These are phyloP conservation scores for Candida sojae DNA, from an alignment of 1,139 yeast genomes.

Conservation along the genomic window DNA sequence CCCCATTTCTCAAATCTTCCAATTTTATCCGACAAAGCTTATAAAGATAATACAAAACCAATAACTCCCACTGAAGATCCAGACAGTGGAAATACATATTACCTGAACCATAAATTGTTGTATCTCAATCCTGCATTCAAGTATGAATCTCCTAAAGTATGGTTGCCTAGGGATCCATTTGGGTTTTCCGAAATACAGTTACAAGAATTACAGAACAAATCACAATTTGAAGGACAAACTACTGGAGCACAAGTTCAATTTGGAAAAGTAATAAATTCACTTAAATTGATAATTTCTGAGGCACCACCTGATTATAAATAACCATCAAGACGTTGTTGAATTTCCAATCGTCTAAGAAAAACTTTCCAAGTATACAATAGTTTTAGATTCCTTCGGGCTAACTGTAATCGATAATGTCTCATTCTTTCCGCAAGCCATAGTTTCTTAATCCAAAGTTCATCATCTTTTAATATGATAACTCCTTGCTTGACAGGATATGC, in stretches of 20 bases:
- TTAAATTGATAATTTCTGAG: slow-evolving; percentile 24
- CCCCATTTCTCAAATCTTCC: slow-evolving; percentile 33
- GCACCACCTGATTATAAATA: slow-evolving; percentile 43
- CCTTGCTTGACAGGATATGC: slow-evolving; percentile 36
- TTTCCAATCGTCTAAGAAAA: slow-evolving; percentile 22
- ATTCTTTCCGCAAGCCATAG: slow-evolving; percentile 31
- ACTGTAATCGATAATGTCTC: slow-evolving; percentile 7
- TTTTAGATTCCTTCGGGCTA: neutral
- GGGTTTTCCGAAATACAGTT: slow-evolving; percentile 19
- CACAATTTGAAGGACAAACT: slow-evolving; percentile 24
- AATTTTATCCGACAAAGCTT: slow-evolving; percentile 22
- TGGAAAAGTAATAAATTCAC: slow-evolving; percentile 14
- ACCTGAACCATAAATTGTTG: slow-evolving; percentile 23
- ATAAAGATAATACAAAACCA: slow-evolving; percentile 4
- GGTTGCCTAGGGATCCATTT: slow-evolving; percentile 35
- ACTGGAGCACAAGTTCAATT: slow-evolving; percentile 29
- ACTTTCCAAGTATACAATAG: slow-evolving; percentile 22
- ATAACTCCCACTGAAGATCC: neutral
- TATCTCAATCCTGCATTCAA: slow-evolving; percentile 37
- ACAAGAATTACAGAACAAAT: slow-evolving; percentile 9
- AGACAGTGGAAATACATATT: slow-evolving; percentile 9
- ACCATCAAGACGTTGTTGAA: slow-evolving; percentile 24
- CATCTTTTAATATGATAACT: slow-evolving; percentile 24
- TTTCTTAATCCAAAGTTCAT: slow-evolving; percentile 23
- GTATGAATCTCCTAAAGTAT: slow-evolving; percentile 33